phyloP scores from a whole-genome alignment of 1,139 yeast genomes.

The Suhomyces ambrosiae region DNA sequence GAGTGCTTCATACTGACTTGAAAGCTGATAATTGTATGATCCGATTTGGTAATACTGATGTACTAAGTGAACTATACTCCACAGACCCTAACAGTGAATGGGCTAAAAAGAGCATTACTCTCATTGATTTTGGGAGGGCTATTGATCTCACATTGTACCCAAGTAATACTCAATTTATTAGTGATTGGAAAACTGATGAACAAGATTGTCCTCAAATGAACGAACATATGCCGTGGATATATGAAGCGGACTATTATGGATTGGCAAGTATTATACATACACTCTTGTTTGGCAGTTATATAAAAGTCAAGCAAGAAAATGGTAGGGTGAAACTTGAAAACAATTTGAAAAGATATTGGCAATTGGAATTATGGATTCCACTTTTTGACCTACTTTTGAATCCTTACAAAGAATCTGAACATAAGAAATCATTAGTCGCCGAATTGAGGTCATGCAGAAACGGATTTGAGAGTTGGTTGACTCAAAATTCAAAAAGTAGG shows the following conservation, averaged over 20 bases:
- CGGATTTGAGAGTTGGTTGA: constrained; percentile 50
- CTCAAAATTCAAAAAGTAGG: constrained; percentile 22
- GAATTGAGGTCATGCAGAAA: constrained; percentile 39
- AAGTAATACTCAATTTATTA: constrained; percentile 53
- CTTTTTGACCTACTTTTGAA: constrained; percentile 68
- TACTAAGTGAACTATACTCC: constrained; percentile 30
- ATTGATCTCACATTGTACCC: constrained; percentile 65
- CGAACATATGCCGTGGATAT: constrained; percentile 66
- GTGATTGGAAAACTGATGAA: constrained; percentile 64
- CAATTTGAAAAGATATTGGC: constrained; percentile 77
- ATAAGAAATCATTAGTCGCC: constrained; percentile 42
- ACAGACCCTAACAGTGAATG: constrained; percentile 47
- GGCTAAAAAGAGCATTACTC: constrained; percentile 56
- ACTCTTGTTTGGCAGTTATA: constrained; percentile 66
- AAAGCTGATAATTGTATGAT: constrained; percentile 90
- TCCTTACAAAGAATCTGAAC: constrained; percentile 36
- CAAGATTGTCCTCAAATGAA: constrained; percentile 82
- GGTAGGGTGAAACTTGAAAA: constrained; percentile 40
- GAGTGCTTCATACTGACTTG: constrained; percentile 81
- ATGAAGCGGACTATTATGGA: constrained; percentile 85
- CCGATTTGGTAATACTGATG: constrained; percentile 35
- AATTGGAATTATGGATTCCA: constrained; percentile 67
- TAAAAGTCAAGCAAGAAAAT: constrained; percentile 42
- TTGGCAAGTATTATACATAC: constrained; percentile 75
- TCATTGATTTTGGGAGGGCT: constrained; percentile 86